Base-by-base conservation (phyloP, 139 green algal genomes). In the Yamagishiella unicocca region DNA sequence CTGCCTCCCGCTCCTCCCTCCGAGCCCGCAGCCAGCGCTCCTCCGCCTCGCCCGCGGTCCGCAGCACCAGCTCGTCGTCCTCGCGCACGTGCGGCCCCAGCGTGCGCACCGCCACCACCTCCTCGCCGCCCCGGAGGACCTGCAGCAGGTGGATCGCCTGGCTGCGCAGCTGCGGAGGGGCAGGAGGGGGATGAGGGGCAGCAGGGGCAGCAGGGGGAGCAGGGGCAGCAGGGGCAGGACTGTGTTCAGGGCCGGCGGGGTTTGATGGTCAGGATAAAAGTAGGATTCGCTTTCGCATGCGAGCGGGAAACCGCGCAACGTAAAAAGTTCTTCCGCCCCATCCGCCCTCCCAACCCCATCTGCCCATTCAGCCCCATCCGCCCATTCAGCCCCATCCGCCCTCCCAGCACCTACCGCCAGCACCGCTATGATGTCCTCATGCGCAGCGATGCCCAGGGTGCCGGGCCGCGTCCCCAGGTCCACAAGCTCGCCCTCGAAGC, bases 41-140 rank as follows among this genome's bases (percentile, higher is more conserved):
- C 82, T 87, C 82, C 27, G 82, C 82, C 67, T 61, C 4, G 33
- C 45, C 35, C 4, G 82, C 82, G 35, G 68, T 87, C 25, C 67
- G 67, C 66, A 87, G 67, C 67, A 80, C 82, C 67, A 87, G 50
- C 67, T 72, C 67, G 46, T 87, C 82, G 82, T 87, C 82, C 82
- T 87, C 82, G 4, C 5, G 14, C 67, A 79, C 66, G 37, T 81
- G 38, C 9, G 67, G 33, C 10, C 82, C 82, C 67, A 87, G 67
- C 14, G 10, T 31, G 50, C 82, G 82, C 67, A 87, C 82, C 67
- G 82, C 4, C 37, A 87, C 46, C 67, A 87, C 25, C 67, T 87
- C 82, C 67, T 80, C 66, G 4, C 82, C 82, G 68, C 82, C 46
- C 0, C 66, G 66, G n/a, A 87, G 46, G 50, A 81, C 40, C 66